A percentile compares a stretch with the other conserved stretches of the same genome.
phyloP scores from a whole-genome alignment of 208 protist genomes.

The Wallacemonas collosoma region DNA sequence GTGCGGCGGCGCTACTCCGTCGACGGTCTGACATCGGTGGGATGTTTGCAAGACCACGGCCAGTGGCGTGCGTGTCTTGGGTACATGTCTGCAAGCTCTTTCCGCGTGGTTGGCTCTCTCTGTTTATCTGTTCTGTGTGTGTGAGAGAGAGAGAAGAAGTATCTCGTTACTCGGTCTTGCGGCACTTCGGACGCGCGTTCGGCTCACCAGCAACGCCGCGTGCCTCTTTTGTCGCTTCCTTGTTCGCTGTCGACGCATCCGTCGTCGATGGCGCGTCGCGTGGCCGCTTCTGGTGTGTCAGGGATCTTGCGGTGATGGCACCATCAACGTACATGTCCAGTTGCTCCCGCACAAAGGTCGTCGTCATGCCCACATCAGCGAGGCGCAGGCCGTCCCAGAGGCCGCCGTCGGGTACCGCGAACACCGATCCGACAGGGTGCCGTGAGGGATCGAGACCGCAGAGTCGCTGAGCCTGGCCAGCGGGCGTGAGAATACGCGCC shows the following conservation, averaged over 20 bases:
- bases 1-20: no score
- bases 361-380: slow-evolving; percentile 41
- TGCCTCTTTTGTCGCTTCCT: no score
- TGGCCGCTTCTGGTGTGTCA: background rate
- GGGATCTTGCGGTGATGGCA: no score
- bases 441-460: slow-evolving; percentile 42
- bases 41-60: no score
- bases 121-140: slow-evolving; percentile 16
- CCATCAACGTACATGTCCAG: slow-evolving; percentile 19
- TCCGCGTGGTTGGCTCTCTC: background rate
- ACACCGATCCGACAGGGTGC: slow-evolving; percentile 46
- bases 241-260: no score
- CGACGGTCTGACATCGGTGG: no score
- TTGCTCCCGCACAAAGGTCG: slow-evolving; percentile 50
- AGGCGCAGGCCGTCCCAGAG: slow-evolving; percentile 19
- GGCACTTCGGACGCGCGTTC: background rate
- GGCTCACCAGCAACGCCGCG: background rate
- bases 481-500: slow-evolving; percentile 43
- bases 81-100: no score
- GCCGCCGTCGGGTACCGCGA: slow-evolving; percentile 36
- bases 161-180: background rate
- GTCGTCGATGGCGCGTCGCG: background rate
- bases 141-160: slow-evolving; percentile 13
- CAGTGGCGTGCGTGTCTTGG: no score
- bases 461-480: slow-evolving; percentile 57